These are phyloP conservation scores for Aspergillus incahuasiensis DNA, from an alignment of 495 filamentous ascomycete genomes.

Conservation along the genomic window DNA sequence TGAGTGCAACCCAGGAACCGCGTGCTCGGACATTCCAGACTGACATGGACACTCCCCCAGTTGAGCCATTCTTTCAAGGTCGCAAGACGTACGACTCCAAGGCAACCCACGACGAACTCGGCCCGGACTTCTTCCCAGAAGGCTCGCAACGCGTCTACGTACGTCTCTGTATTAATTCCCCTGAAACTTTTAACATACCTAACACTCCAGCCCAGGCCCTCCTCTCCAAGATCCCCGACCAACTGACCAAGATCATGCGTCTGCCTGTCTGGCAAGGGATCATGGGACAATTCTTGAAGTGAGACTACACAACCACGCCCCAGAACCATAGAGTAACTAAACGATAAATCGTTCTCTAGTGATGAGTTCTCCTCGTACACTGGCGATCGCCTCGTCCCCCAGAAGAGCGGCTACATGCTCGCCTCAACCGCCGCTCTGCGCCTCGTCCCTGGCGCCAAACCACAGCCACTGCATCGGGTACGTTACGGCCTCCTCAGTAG, in stretches of 20 bases:
- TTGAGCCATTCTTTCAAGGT: background rate
- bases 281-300: conserved; percentile 1
- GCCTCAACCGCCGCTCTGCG: background rate
- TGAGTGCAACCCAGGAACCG: background rate
- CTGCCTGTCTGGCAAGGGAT: conserved; percentile 1
- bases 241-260: conserved; percentile 1
- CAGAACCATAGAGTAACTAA: background rate
- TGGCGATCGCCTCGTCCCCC: background rate
- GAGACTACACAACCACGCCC: background rate
- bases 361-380: conserved; percentile 4
- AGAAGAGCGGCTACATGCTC: conserved; percentile 6
- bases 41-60: background rate
- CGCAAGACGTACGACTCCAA: conserved; percentile 5
- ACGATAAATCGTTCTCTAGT: background rate
- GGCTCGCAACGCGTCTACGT: conserved; percentile 2
- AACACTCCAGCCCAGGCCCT: background rate
- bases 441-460: background rate
- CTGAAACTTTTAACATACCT: background rate
- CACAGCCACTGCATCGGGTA: conserved; percentile 1
- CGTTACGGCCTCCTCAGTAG: background rate
- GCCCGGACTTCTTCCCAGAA: conserved; percentile 4
- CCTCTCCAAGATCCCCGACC: background rate
- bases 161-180: background rate
- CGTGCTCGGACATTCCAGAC: too few species aligned
- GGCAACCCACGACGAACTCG: background rate